Evolutionary conservation across 352 stramenopile genomes (phyloP), one percentile per base, ranked within the genome.

Genomic region (Pythium grandisporangium): DNA sequence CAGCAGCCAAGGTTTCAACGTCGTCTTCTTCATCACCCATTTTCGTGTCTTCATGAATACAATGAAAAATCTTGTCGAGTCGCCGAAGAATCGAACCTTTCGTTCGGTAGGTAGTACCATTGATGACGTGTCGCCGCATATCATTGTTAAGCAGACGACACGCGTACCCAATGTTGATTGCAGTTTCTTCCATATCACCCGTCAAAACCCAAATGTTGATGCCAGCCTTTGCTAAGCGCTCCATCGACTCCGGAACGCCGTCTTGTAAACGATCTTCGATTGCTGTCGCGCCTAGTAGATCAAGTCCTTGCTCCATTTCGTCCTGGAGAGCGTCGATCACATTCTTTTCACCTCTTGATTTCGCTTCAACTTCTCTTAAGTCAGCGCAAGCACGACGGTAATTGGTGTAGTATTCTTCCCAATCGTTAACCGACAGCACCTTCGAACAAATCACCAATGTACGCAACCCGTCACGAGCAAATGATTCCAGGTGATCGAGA

Each of bases 101-200:
- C 1, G 80, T 78, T 7, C 58, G 69, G 37, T 79, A 90, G 25
- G 57, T 77, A 5, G 63, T 55, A 5, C 61, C 53, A 41, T 90
- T 93, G 35, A 93, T 82, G 36, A 93, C 72, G 26, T 88, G 68
- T n/a, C 78, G 66, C 39, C 96, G 69, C 94, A 98, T 98, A 44
- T 96, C 92, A 30, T 96, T 95, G 40, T 92, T 97, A 3, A 93
- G 58, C 30, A 95, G 57, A 3, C 70, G 75, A 26, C 80, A 95
- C 12, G 80, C 82, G 26, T 84, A 95, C 4, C 75, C 75, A 55
- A 95, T 93, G 51, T 95, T 95, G 37, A 93, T 93, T 0, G 82
- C 82, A 7, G 82, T 95, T 47, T 95, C 82, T 55, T 93, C 75
- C 82, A 91, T 95, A 45, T 95, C 82, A 23, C 82, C 81, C 3